These are phyloP conservation scores for Fusarium transvaalense DNA, from an alignment of 2,329 filamentous ascomycete genomes.

Conservation along the genomic window DNA sequence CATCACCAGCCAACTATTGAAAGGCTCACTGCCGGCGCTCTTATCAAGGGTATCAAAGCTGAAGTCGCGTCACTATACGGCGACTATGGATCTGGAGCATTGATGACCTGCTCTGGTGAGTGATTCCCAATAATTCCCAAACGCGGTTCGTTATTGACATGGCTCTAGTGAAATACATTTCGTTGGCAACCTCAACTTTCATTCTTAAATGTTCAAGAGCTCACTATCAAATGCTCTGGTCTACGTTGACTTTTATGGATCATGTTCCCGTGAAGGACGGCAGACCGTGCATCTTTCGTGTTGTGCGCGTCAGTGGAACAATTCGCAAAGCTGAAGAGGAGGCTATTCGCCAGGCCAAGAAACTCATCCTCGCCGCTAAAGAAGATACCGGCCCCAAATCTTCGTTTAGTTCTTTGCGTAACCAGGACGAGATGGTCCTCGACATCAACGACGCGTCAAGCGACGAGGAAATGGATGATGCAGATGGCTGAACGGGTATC, in stretches of 20 bases:
- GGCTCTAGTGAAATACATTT: constrained; percentile 86
- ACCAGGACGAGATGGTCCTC: constrained; percentile 55
- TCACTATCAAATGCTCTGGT: constrained; percentile 90
- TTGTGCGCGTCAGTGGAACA: constrained; percentile 90
- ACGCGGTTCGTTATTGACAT: not conserved
- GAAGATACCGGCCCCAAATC: constrained; percentile 52
- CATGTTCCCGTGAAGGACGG: constrained; percentile 72
- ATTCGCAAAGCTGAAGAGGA: constrained; percentile 94
- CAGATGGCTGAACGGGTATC: constrained; percentile 60
- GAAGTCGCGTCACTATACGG: constrained; percentile 82
- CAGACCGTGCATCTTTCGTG: constrained; percentile 80
- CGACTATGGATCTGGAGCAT: constrained; percentile 85
- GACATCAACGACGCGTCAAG: constrained; percentile 60
- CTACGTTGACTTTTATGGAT: constrained; percentile 84
- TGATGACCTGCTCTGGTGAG: constrained; percentile 77
- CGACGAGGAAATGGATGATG: constrained; percentile 61
- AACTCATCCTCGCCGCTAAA: constrained; percentile 76
- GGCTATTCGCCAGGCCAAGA: constrained; percentile 81
- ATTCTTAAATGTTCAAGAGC: constrained; percentile 87
- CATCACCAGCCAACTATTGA: constrained; percentile 85
- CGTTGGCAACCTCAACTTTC: constrained; percentile 90
- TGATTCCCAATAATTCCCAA: constrained; percentile 20
- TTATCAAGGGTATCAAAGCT: constrained; percentile 77
- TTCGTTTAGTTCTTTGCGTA: constrained; percentile 38
- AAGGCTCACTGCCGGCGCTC: constrained; percentile 72